Percentiles rank a stretch among this genome's conserved stretches.
Evolutionary conservation across 2,329 filamentous ascomycete species (phyloP).

Genomic region (Talaromyces rugulosus): DNA sequence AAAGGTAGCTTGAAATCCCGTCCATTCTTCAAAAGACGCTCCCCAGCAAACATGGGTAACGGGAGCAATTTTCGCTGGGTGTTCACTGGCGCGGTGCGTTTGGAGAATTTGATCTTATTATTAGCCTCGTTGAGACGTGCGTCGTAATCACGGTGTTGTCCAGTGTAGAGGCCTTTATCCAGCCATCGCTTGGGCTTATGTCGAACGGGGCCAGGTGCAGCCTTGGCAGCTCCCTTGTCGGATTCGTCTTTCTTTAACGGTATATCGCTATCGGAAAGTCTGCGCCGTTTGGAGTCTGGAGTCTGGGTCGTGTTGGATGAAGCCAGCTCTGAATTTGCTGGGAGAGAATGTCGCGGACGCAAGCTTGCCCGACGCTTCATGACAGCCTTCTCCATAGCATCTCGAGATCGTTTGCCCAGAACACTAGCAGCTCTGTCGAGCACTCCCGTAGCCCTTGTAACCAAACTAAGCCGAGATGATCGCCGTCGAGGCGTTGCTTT

Average conservation of each 20-base stretch:
- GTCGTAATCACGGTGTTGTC: slow-evolving; percentile 57
- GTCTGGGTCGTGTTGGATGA: slow-evolving; percentile 14
- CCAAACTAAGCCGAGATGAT: slow-evolving; percentile 41
- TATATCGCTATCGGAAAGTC: slow-evolving; percentile 36
- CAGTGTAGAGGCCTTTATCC: slow-evolving; percentile 78
- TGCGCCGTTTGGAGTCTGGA: slow-evolving; percentile 38
- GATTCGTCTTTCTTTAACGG: slow-evolving; percentile 19
- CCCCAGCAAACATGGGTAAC: slow-evolving; percentile 72
- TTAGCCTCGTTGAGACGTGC: slow-evolving; percentile 47
- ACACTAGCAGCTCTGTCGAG: slow-evolving; percentile 47
- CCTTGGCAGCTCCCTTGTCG: slow-evolving; percentile 18
- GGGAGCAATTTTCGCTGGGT: slow-evolving; percentile 54
- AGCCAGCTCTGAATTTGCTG: slow-evolving; percentile 21
- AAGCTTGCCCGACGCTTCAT: slow-evolving; percentile 51
- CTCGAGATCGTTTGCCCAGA: slow-evolving; percentile 59
- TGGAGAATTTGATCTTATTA: slow-evolving; percentile 33
- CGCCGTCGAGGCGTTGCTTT: slow-evolving; percentile 27
- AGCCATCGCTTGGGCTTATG: slow-evolving; percentile 69
- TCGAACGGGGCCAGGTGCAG: slow-evolving; percentile 18
- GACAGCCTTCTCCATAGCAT: slow-evolving; percentile 57
- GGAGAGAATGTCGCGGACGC: slow-evolving; percentile 46
- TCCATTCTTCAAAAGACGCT: slow-evolving; percentile 65
- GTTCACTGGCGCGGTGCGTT: slow-evolving; percentile 20
- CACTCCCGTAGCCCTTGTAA: slow-evolving; percentile 43
- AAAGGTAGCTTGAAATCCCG: slow-evolving; percentile 86